These are phyloP conservation scores for Mimosa bimucronata DNA, from an alignment of 306 rosid genomes.

Conservation along the genomic window DNA sequence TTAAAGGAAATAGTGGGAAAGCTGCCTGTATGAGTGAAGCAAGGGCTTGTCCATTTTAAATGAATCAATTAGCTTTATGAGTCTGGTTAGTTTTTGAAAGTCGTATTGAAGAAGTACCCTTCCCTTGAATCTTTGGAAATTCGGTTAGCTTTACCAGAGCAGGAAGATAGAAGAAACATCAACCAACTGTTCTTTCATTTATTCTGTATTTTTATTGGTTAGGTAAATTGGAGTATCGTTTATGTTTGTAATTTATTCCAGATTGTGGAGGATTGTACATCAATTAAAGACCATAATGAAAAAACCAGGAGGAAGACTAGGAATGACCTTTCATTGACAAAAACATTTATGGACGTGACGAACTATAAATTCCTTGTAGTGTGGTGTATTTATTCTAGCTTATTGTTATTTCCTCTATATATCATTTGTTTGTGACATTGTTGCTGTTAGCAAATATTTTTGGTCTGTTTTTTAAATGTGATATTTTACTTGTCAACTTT, in stretches of 20 bases:
- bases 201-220: conserved; percentile 6
- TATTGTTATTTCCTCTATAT: conserved; percentile 7
- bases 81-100: not conserved
- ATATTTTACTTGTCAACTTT: conserved; percentile 30
- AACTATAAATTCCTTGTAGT: not conserved
- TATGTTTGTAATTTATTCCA: conserved; percentile 12
- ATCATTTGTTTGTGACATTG: conserved; percentile 17
- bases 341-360: not conserved
- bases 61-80: conserved; percentile 5
- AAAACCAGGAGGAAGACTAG: not conserved
- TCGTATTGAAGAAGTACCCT: not conserved
- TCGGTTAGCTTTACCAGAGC: conserved; percentile 1
- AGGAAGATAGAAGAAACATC: not conserved
- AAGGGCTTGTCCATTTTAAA: not conserved
- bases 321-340: conserved; percentile 9
- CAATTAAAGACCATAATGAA: not conserved
- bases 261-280: conserved; percentile 2
- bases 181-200: not conserved
- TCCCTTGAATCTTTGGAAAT: not conserved
- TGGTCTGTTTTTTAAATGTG: conserved; percentile 25
- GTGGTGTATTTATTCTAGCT: conserved; percentile 3
- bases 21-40: not conserved
- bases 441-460: conserved; percentile 22
- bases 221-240: not conserved
- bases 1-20: not conserved